phyloP scores from a whole-genome alignment of 164 flowering plant species.

The Aristolochia californica region DNA sequence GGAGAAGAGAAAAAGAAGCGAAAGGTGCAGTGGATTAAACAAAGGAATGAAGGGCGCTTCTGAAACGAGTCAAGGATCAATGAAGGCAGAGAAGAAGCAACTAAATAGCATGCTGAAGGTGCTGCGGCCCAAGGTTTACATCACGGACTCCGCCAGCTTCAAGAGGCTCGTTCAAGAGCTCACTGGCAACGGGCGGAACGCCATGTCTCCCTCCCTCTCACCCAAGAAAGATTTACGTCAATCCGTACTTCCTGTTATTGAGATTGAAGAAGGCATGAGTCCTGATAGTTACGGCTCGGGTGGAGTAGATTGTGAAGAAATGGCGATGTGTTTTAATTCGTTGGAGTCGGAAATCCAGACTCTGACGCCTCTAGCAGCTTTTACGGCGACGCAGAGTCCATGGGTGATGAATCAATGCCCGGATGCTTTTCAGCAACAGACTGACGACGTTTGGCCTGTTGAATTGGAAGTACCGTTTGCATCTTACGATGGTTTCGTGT shows the following conservation, averaged over 20 bases:
- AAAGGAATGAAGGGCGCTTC: constrained; percentile 9
- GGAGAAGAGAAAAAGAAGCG: constrained; percentile 2
- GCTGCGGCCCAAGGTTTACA: constrained; percentile 48
- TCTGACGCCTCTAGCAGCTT: constrained; percentile 1
- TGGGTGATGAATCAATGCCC: constrained; percentile 4
- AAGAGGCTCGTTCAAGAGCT: constrained; percentile 58
- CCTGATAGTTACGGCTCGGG: constrained; percentile 2
- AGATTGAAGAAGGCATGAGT: constrained; percentile 5
- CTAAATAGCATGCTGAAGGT: constrained; percentile 26
- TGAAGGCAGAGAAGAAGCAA: constrained; percentile 21
- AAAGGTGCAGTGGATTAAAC: constrained; percentile 25
- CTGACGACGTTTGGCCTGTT: constrained; percentile 20
- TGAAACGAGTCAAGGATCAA: constrained; percentile 13
- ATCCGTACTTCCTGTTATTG: constrained; percentile 8
- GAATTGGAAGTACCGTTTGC: constrained; percentile 15
- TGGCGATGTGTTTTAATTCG: constrained; percentile 9
- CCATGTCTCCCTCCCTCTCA: constrained; percentile 2
- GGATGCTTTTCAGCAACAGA: constrained; percentile 9
- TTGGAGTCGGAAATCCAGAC: constrained; percentile 3
- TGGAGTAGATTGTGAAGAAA: constrained; percentile 1
- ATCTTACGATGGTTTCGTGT: constrained; percentile 6
- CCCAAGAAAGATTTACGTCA: constrained; percentile 1
- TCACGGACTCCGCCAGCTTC: constrained; percentile 46
- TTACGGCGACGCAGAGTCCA: constrained; percentile 12
- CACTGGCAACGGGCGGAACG: constrained; percentile 34